A percentile compares a stretch with the other conserved stretches of the same genome.
phyloP scores from a whole-genome alignment of 2,329 filamentous ascomycete genomes.

The Monosporascus sp. region DNA sequence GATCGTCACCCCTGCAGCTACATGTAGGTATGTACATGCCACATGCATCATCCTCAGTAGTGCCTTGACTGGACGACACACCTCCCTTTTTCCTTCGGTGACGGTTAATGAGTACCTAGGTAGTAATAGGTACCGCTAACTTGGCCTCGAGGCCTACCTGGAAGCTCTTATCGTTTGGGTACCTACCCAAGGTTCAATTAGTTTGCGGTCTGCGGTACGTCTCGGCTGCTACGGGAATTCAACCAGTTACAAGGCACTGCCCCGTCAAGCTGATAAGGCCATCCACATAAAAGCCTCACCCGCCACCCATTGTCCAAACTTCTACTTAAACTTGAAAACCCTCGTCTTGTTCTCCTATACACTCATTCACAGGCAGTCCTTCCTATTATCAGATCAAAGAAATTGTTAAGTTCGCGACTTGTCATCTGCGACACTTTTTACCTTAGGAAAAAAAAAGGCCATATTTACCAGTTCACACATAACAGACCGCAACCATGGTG shows the following conservation, averaged over 20 bases:
- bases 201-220: not conserved
- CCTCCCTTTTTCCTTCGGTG: not conserved
- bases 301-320: not conserved
- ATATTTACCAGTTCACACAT: constrained; percentile 1
- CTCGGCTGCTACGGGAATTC: not conserved
- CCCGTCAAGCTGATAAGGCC: not conserved
- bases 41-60: not conserved
- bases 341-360: not conserved
- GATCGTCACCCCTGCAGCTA: not conserved
- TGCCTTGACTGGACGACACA: not conserved
- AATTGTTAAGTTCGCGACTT: not conserved
- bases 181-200: not conserved
- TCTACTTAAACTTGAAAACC: not conserved
- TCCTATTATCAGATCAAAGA: constrained; percentile 1
- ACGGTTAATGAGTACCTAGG: not conserved
- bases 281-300: not conserved
- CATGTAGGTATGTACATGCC: too few relatives aligned
- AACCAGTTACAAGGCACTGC: not conserved
- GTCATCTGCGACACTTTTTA: constrained; percentile 1
- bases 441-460: constrained; percentile 1
- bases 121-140: too few relatives aligned
- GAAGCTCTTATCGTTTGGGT: too few relatives aligned
- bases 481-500: constrained; percentile 26
- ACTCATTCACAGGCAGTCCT: not conserved
- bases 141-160: too few relatives aligned